Evolutionary conservation across 208 protist species (phyloP), one percentile per base, ranked within the genome.

Genomic region (Lotmaria passim): DNA sequence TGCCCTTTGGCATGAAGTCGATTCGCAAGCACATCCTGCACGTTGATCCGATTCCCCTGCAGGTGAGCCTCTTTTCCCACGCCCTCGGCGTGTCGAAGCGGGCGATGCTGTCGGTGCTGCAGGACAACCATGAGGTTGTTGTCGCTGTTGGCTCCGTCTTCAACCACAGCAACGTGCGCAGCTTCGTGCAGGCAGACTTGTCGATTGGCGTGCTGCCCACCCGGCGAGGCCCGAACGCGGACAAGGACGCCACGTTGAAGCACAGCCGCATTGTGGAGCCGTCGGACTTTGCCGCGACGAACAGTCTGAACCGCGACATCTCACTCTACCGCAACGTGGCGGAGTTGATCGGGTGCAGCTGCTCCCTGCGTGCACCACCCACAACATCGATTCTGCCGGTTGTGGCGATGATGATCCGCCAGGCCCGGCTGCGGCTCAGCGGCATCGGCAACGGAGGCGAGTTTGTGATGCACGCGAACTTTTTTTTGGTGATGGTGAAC

Each of bases 21-120:
- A 98, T 98, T 44, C 79, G 91, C 30, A 87, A 93, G 34, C 97
- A 98, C 71, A 90, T 98, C 23, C 73, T 95, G 19, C 86, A 95
- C 48, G 91, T 97, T 26, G 97, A 98, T 58, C 82, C 96, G 0
- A 96, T 98, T 47, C 97, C 97, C n/a, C 78, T 98, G 31, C 89
- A 98, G 66, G 97, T 98, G 15, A 93, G 93, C 58, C 87, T 98
- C 63, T 98, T 98, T 73, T 97, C 86, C 0, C 90, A 98, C 62
- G 76, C 88, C n/a, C 86, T 86, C 36, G 78, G 91, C 7, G 83
- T 90, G 12, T 90, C 90, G 15, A 96, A 86, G 34, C 79, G 88
- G 33, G 82, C 93, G 46, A 98, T 98, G 94, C 82, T 98, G 52
- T 89, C 84, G 4, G 93, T 98, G 23, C 71, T 98, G 56, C 97